Base-by-base conservation (phyloP, 768 basidiomycete species). In the Chalciporus pseudorubinellus region DNA sequence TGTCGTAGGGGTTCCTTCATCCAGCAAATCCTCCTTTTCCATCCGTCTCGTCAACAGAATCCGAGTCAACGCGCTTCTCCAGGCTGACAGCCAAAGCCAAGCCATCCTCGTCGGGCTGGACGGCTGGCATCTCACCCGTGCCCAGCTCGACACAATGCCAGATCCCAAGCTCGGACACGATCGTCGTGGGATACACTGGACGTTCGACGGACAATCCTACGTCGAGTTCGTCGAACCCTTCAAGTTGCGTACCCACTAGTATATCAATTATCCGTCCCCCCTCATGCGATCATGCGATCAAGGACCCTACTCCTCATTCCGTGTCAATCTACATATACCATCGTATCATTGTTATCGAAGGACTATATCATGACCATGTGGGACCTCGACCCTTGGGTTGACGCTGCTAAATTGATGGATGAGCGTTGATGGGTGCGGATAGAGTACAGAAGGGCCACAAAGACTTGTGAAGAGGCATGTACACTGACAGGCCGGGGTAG, bases 121-220 rank as follows among this genome's bases (percentile, higher is more conserved):
- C 64, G 95, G 95, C 11, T 98, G 93, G 92, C 95, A 98, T 66
- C 76, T 88, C 52, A 80, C 89, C 16, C 82, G 92, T 20, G 79
- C 82, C 4, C 83, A 89, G 56, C 80, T 98, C 22, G 90, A 90
- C 60, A 62, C 71, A 19, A 79, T 94, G 63, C 81, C 83, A 13
- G 84, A 97, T 65, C 86, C 93, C 0, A 74, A 78, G 46, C 77
- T 84, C 36, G 92, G 93, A 0, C 83, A 87, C 58, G 85, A 85
- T 51, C 70, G 91, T 42, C 81, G 94, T 19, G 95, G 95, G 3
- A 84, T 78, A 13, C 89, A 93, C 58, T 95, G 92, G 88, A 97
- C 94, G 2, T 98, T 98, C 61, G 86, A 97, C 58, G 83, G 80
- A 6, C 57, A 66, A n/a, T 74, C 76, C 22, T 97, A 93, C 67